These are phyloP conservation scores for Xylaria acuta DNA, from an alignment of 495 filamentous ascomycete genomes.

Conservation along the genomic window DNA sequence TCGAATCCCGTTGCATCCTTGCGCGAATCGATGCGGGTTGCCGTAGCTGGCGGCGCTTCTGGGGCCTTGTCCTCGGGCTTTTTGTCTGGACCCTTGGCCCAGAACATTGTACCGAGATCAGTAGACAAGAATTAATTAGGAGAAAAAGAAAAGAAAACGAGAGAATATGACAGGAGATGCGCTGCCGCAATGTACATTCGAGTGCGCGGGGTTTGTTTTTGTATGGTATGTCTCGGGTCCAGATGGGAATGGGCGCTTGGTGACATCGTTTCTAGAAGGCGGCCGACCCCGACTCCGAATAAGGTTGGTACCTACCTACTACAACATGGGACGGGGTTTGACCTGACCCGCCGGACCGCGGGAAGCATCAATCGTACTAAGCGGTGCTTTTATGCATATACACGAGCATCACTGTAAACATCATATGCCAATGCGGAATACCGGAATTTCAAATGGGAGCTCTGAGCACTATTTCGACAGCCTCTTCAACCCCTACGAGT, in stretches of 20 bases:
- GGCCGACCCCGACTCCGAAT: slow-evolving; percentile 3
- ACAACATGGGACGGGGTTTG: slow-evolving; percentile 3
- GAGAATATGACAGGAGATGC: not conserved
- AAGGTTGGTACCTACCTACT: not conserved
- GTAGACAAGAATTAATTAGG: not conserved
- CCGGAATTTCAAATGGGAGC: slow-evolving; percentile 38
- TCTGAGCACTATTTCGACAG: slow-evolving; percentile 39
- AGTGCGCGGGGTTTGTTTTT: not conserved
- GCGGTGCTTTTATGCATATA: not conserved
- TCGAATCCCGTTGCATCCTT: slow-evolving; percentile 46
- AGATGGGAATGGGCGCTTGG: slow-evolving; percentile 3
- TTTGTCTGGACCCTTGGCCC: slow-evolving; percentile 49
- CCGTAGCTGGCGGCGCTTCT: slow-evolving; percentile 32
- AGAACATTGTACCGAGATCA: slow-evolving; percentile 43
- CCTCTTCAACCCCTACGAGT: slow-evolving; percentile 31
- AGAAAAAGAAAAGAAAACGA: not conserved
- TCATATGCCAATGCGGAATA: slow-evolving; percentile 14
- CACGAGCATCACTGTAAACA: not conserved
- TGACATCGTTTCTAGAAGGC: slow-evolving; percentile 34
- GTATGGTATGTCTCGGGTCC: not conserved
- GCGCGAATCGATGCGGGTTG: slow-evolving; percentile 39
- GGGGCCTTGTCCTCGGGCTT: slow-evolving; percentile 40
- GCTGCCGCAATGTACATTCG: not conserved
- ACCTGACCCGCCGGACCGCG: not conserved
- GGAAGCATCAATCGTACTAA: not conserved